These are phyloP conservation scores for Aspergillus sclerotiicarbonarius DNA, from an alignment of 495 filamentous ascomycete species.

Conservation along the genomic window DNA sequence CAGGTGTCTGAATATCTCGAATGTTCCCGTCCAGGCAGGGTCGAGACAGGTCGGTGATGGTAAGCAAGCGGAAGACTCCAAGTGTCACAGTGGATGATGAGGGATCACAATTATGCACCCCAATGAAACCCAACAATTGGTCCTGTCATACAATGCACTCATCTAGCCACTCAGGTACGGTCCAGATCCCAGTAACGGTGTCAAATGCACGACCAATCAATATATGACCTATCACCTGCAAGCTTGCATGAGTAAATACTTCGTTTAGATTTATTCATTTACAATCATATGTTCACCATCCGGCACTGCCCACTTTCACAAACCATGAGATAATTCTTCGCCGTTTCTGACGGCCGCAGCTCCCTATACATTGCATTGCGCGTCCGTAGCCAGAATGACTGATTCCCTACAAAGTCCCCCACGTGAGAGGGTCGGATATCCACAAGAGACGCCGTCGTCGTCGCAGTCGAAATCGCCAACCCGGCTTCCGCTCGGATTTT, in stretches of 20 bases:
- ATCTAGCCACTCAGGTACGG: too few relatives aligned
- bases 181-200: not conserved
- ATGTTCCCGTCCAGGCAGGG: too few relatives aligned
- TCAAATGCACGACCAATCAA: not conserved
- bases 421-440: conserved; percentile 42
- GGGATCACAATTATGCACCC: too few relatives aligned
- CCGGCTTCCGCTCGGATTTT: conserved; percentile 40
- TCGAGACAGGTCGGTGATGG: too few relatives aligned
- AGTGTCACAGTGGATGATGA: too few relatives aligned
- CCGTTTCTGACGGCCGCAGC: conserved; percentile 37
- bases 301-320: conserved; percentile 52
- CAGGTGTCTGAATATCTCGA: too few relatives aligned
- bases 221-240: not conserved
- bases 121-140: too few relatives aligned
- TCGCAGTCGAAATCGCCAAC: conserved; percentile 36
- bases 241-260: not conserved
- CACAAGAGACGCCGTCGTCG: conserved; percentile 35
- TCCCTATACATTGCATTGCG: conserved; percentile 49
- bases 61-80: too few relatives aligned
- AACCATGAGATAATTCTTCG: conserved; percentile 45
- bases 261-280: not conserved
- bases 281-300: conserved; percentile 37
- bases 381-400: conserved; percentile 51
- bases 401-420: conserved; percentile 50
- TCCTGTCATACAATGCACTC: too few relatives aligned